Evolutionary conservation across 768 basidiomycete species (phyloP).

Genomic region (Calvatia gigantea): DNA sequence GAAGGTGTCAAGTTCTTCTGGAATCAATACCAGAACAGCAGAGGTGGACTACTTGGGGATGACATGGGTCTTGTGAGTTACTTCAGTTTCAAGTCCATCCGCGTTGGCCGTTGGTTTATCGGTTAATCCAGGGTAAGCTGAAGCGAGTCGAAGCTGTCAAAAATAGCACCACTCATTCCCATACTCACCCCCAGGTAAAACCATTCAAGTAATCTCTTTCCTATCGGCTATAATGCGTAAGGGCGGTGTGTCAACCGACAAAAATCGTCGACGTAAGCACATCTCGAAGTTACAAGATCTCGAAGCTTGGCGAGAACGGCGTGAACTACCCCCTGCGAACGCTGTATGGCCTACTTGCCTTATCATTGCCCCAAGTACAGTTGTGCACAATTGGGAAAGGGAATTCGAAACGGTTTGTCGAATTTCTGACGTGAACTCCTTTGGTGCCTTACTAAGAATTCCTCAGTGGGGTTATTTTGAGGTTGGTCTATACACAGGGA

Average conservation of each 20-base stretch:
- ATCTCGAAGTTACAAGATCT: conserved; percentile 67
- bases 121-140: conserved; percentile 14
- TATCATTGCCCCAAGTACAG: conserved; percentile 82
- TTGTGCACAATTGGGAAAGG: conserved; percentile 85
- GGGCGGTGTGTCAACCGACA: conserved; percentile 58
- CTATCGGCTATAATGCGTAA: conserved; percentile 92
- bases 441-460: conserved; percentile 1
- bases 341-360: conserved; percentile 82
- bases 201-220: conserved; percentile 89
- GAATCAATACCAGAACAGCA: conserved; percentile 57
- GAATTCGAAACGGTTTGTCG: conserved; percentile 73
- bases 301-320: conserved; percentile 45
- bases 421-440: neutral
- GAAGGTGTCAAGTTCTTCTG: conserved; percentile 85
- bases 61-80: conserved; percentile 83
- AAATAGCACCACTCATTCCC: conserved; percentile 10
- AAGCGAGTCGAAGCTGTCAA: conserved; percentile 3
- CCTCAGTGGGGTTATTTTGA: conserved; percentile 93
- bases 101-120: neutral
- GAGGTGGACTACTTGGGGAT: conserved; percentile 87
- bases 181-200: conserved; percentile 60
- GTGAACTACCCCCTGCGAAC: conserved; percentile 62
- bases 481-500: conserved; percentile 66
- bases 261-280: conserved; percentile 60
- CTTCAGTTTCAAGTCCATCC: neutral